These are phyloP conservation scores for Coprinopsis marcescibilis DNA, from an alignment of 768 basidiomycete species.

Conservation along the genomic window DNA sequence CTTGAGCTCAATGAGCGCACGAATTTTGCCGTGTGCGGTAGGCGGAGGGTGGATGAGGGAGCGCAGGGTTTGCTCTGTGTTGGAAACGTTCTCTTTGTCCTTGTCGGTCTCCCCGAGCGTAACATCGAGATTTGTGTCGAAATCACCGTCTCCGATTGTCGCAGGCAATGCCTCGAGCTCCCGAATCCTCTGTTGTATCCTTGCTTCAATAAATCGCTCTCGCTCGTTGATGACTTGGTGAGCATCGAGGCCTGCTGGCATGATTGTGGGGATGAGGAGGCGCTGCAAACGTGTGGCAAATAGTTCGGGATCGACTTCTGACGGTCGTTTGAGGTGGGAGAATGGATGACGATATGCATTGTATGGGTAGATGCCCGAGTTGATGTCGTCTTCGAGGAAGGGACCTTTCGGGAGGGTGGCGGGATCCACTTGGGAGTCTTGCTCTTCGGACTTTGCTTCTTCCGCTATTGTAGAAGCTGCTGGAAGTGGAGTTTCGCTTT, in stretches of 20 bases:
- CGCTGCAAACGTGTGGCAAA: conserved; percentile 73
- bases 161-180: conserved; percentile 80
- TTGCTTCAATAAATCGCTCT: conserved; percentile 84
- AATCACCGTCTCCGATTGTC: conserved; percentile 71
- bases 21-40: conserved; percentile 76
- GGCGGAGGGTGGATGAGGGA: conserved; percentile 50
- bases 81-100: conserved; percentile 37
- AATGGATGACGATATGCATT: conserved; percentile 87
- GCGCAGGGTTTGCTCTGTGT: conserved; percentile 24
- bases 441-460: conserved; percentile 53
- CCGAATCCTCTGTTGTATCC: conserved; percentile 80
- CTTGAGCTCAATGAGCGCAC: conserved; percentile 91
- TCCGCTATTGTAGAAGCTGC: conserved; percentile 29
- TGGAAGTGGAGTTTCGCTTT: conserved; percentile 36
- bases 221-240: conserved; percentile 89
- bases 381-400: conserved; percentile 72
- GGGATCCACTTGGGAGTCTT: conserved; percentile 40
- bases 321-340: conserved; percentile 63
- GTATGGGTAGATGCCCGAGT: conserved; percentile 85
- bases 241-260: conserved; percentile 90
- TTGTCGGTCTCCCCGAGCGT: conserved; percentile 29
- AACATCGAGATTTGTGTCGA: conserved; percentile 42
- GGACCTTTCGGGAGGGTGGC: conserved; percentile 66
- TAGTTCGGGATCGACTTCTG: conserved; percentile 53
- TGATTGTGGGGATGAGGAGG: conserved; percentile 80